These are phyloP conservation scores for Salix arbutifolia DNA, from an alignment of 345 rosid genomes.

Conservation along the genomic window DNA sequence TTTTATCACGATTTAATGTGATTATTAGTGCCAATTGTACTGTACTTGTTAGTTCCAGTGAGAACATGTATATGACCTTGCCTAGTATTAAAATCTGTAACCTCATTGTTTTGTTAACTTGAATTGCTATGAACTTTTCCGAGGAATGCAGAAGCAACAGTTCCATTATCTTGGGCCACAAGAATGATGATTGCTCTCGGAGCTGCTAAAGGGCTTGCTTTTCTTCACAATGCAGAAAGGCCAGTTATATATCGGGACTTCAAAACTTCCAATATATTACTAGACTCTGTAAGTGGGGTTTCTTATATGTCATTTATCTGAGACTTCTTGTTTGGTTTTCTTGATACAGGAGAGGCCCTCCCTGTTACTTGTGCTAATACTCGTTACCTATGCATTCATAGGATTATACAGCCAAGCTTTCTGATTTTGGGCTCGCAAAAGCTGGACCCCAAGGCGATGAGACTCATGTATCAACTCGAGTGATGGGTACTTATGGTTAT, in stretches of 20 bases:
- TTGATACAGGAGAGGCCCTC: not conserved
- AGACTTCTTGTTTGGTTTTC: slow-evolving; percentile 5
- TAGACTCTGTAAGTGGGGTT: slow-evolving; percentile 68
- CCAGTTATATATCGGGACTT: slow-evolving; percentile 94
- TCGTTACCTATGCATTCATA: slow-evolving; percentile 32
- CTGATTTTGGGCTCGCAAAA: slow-evolving; percentile 97
- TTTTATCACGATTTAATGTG: not conserved
- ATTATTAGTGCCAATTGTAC: not conserved
- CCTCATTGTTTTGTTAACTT: slow-evolving; percentile 12
- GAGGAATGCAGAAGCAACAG: slow-evolving; percentile 61
- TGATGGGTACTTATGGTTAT: slow-evolving; percentile 98
- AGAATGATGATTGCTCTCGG: slow-evolving; percentile 99
- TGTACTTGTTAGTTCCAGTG: not conserved
- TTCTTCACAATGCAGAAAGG: slow-evolving; percentile 93
- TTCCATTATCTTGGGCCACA: slow-evolving; percentile 74
- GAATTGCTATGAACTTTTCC: slow-evolving; percentile 25
- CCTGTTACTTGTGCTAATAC: slow-evolving; percentile 7
- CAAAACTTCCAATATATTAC: slow-evolving; percentile 89
- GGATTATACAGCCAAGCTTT: slow-evolving; percentile 95
- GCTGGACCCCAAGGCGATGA: slow-evolving; percentile 98
- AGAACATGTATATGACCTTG: not conserved
- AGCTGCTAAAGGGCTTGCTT: slow-evolving; percentile 97
- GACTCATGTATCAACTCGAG: slow-evolving; percentile 93
- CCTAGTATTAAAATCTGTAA: not conserved
- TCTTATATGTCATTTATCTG: not conserved